phyloP scores from a whole-genome alignment of 345 rosid genomes.

The Gossypium stocksii region DNA sequence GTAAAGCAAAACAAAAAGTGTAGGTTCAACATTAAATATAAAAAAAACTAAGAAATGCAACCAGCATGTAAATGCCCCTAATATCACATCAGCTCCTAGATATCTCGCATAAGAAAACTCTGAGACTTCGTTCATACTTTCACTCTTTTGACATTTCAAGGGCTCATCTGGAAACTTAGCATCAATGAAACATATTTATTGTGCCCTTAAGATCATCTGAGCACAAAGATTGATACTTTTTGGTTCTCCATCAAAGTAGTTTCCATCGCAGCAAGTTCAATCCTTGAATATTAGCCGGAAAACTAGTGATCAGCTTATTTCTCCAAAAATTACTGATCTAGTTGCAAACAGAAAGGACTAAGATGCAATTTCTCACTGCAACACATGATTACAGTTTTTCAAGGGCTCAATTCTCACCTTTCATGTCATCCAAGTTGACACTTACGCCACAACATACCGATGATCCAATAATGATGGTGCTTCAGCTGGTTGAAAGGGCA shows the following conservation, averaged over 20 bases:
- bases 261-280: neutral
- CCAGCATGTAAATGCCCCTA: neutral
- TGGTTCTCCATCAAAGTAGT: neutral
- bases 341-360: neutral
- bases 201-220: neutral
- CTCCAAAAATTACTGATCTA: neutral
- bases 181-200: neutral
- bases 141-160: neutral
- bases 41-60: neutral
- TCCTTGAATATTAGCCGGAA: neutral
- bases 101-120: neutral
- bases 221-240: neutral
- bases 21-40: neutral
- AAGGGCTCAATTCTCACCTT: constrained; percentile 7
- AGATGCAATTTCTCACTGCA: neutral
- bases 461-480: neutral
- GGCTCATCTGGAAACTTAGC: too few species aligned
- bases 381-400: neutral
- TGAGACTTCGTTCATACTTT: neutral
- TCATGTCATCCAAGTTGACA: constrained; percentile 11
- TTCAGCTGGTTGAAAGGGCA: neutral
- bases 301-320: neutral
- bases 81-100: neutral
- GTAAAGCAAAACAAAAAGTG: neutral
- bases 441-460: neutral